Evolutionary conservation across 164 flowering plant species (phyloP).

Genomic region (Taxillus chinensis): DNA sequence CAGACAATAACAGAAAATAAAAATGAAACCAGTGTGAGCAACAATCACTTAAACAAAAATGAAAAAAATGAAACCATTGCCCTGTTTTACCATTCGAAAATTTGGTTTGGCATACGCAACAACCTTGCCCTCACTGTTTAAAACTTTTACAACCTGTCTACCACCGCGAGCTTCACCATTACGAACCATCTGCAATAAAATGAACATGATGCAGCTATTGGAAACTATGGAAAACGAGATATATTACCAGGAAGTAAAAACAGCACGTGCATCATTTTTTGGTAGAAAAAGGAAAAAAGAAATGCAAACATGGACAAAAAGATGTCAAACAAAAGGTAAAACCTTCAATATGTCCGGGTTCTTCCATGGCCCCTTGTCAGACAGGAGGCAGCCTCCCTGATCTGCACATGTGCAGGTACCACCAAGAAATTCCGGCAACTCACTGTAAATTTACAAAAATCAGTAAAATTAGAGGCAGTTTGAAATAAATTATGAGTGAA

Average conservation of each 20-base stretch:
- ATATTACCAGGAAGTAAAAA: not conserved
- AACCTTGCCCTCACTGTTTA: conserved; percentile 72
- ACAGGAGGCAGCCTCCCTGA: conserved; percentile 52
- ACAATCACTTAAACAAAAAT: not conserved
- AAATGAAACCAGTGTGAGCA: too few species aligned
- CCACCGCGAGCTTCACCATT: conserved; percentile 62
- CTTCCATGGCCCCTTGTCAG: conserved; percentile 70
- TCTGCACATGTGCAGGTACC: conserved; percentile 54
- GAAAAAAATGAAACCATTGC: not conserved
- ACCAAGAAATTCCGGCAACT: conserved; percentile 55
- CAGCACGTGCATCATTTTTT: not conserved
- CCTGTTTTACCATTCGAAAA: conserved; percentile 38
- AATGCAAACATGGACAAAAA: not conserved
- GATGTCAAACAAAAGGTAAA: not conserved
- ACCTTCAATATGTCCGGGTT: conserved; percentile 51
- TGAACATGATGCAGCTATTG: not conserved
- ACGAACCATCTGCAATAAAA: conserved; percentile 28
- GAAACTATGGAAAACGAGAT: not conserved
- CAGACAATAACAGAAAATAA: not conserved
- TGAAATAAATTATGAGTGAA: not conserved
- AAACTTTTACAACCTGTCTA: conserved; percentile 67
- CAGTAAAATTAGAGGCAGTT: not conserved
- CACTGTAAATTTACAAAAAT: conserved; percentile 31
- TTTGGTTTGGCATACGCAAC: conserved; percentile 80
- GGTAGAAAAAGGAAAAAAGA: not conserved